Percentiles rank a stretch among this genome's conserved stretches.
Evolutionary conservation across 805 yeast genomes (phyloP).

Genomic region (Naumovozyma baii): DNA sequence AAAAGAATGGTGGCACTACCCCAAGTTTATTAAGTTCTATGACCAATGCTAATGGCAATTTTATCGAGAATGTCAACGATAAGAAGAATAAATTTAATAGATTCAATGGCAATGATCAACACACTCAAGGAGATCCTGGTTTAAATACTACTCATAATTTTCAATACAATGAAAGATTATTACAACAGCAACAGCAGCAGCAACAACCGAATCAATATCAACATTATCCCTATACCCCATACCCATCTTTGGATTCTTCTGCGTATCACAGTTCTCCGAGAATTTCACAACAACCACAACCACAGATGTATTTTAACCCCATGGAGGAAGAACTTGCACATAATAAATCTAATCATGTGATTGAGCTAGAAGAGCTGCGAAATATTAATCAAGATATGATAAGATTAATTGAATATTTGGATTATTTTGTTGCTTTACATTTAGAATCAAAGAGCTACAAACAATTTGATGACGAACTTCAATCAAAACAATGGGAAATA

Average conservation of each 20-base stretch:
- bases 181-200: slow-evolving; percentile 3
- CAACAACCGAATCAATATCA: not conserved
- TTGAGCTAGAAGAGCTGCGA: not conserved
- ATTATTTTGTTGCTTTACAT: slow-evolving; percentile 2
- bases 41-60: not conserved
- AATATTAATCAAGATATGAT: slow-evolving; percentile 7
- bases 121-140: not conserved
- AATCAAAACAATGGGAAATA: slow-evolving; percentile 7
- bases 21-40: slow-evolving; percentile 7
- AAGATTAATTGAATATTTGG: slow-evolving; percentile 4
- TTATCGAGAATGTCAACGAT: not conserved
- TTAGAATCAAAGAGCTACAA: not conserved
- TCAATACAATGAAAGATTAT: not conserved
- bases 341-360: no score
- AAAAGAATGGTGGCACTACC: slow-evolving; percentile 9
- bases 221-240: not conserved
- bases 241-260: not conserved
- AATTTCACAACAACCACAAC: not conserved
- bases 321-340: no score
- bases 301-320: no score
- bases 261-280: not conserved
- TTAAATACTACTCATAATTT: not conserved
- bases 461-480: not conserved
- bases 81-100: not conserved
- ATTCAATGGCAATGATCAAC: not conserved